phyloP scores from a whole-genome alignment of 2,329 filamentous ascomycete species.

The Exophiala mesophila region DNA sequence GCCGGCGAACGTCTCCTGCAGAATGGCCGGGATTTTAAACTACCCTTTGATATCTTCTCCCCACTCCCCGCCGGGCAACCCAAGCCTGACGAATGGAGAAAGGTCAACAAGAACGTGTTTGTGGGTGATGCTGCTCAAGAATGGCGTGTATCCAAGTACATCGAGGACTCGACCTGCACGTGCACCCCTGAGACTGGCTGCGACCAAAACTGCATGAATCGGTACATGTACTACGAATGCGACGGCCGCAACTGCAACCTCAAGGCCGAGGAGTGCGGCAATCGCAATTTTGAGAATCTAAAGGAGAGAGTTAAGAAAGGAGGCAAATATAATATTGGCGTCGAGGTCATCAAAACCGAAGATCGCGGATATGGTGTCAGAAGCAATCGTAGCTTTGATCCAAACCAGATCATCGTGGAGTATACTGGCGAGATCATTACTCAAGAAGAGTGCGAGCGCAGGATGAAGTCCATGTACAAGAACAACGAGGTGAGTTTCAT shows the following conservation, averaged over 20 bases:
- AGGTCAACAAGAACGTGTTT: slow-evolving; percentile 89
- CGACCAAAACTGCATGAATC: slow-evolving; percentile 84
- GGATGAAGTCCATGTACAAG: slow-evolving; percentile 92
- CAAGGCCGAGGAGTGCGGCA: slow-evolving; percentile 68
- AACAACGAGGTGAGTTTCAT: slow-evolving; percentile 71
- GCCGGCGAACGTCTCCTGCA: slow-evolving; percentile 67
- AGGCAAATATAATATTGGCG: slow-evolving; percentile 83
- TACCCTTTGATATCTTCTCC: slow-evolving; percentile 86
- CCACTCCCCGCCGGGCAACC: slow-evolving; percentile 80
- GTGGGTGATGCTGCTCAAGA: slow-evolving; percentile 74
- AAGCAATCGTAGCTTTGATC: slow-evolving; percentile 78
- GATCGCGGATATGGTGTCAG: slow-evolving; percentile 89
- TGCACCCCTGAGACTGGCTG: slow-evolving; percentile 76
- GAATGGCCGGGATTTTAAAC: slow-evolving; percentile 72
- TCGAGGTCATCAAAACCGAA: slow-evolving; percentile 87
- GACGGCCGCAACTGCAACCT: slow-evolving; percentile 83
- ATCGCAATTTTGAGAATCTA: slow-evolving; percentile 81
- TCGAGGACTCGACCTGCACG: slow-evolving; percentile 71
- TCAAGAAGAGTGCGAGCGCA: slow-evolving; percentile 82
- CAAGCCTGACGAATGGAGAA: slow-evolving; percentile 88
- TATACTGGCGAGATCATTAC: slow-evolving; percentile 98
- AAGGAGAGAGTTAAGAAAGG: slow-evolving; percentile 69
- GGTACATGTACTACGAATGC: slow-evolving; percentile 96
- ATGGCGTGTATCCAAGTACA: slow-evolving; percentile 74
- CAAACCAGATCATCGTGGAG: slow-evolving; percentile 95